Evolutionary conservation across 75 land plant genomes (phyloP), one percentile per base, ranked within the genome.

Genomic region (Chamaecyparis obtusa): DNA sequence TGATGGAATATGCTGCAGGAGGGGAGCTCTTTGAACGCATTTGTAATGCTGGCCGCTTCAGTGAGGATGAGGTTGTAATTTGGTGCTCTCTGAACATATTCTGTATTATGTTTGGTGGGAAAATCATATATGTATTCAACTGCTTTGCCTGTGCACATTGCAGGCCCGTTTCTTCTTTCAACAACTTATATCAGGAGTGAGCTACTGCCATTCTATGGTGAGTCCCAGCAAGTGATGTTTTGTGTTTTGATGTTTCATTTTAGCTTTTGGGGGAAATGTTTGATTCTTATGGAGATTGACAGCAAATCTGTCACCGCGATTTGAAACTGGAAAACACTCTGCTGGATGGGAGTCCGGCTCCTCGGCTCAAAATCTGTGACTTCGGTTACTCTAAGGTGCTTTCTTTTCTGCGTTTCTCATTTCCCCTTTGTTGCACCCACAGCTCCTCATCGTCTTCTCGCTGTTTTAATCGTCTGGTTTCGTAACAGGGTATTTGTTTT

Each of bases 271-370:
- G 7, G 5, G 32, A 51, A 44, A 54, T 51, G 17, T 33, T 24
- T 83, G 43, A 36, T 30, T 88, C 37, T 16, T 64, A 15, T 32
- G 55, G 60, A n/a, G 74, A 41, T 51, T 69, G 44, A 51, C 91
- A 97, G 99, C 94, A 97, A 95, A 96, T 97, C 76, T 97, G 99
- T 83, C 99, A 97, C 78, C 90, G 98, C 49, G 99, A 97, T 89
- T 83, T 97, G 88, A 97, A 95, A 90, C 90, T 97, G 89, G 99
- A 97, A 87, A 97, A 97, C 80, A 96, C 97, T 5, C 88, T 97
- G 37, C 86, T 97, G 71, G 99, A 97, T 89, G 98, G 98, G 39
- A 97, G 97, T 83, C 93, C 95, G 41, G 94, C 98, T 0, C 99
- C 99, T 10, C 93, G 95, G 21, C 87, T 97, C 83, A 97, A 97